Conservation (phyloP, 164 flowering plant genomes). For the Pachysandra terminalis region DNA sequence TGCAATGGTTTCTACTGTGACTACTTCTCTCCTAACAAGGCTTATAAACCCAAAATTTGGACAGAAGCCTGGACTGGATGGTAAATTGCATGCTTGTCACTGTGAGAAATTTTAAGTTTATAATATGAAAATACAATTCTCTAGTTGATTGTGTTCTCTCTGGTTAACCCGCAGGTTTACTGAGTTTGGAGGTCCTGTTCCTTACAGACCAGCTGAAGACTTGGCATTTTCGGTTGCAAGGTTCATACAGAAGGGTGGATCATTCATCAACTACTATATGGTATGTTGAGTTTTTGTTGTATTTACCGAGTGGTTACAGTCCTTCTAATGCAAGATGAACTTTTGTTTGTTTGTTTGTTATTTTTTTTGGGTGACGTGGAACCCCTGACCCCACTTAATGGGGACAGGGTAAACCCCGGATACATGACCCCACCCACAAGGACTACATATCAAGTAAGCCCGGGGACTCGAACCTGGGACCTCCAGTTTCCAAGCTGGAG, state of each 20-base stretch:
- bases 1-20: conserved; percentile 99
- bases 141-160: neutral
- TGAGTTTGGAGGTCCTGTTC: conserved; percentile 91
- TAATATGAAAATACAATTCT: neutral
- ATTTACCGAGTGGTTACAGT: neutral
- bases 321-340: neutral
- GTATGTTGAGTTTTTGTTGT: conserved; percentile 30
- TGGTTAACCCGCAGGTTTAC: conserved; percentile 60
- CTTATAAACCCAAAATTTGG: conserved; percentile 96
- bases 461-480: too few species aligned
- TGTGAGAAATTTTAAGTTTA: neutral
- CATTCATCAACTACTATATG: conserved; percentile 95
- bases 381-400: too few species aligned
- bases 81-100: conserved; percentile 32
- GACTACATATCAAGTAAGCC: too few species aligned
- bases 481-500: too few species aligned
- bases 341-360: too few species aligned
- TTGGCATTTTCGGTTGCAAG: conserved; percentile 92
- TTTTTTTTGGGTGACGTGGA: too few species aligned
- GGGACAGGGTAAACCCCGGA: too few species aligned
- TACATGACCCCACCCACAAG: too few species aligned
- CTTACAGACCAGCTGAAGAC: conserved; percentile 92
- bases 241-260: conserved; percentile 92
- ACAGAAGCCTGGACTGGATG: conserved; percentile 99
- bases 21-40: conserved; percentile 91